Percentiles rank a stretch among this genome's conserved stretches.
phyloP scores from a whole-genome alignment of 768 basidiomycete species.

The Tulasnella sp. region DNA sequence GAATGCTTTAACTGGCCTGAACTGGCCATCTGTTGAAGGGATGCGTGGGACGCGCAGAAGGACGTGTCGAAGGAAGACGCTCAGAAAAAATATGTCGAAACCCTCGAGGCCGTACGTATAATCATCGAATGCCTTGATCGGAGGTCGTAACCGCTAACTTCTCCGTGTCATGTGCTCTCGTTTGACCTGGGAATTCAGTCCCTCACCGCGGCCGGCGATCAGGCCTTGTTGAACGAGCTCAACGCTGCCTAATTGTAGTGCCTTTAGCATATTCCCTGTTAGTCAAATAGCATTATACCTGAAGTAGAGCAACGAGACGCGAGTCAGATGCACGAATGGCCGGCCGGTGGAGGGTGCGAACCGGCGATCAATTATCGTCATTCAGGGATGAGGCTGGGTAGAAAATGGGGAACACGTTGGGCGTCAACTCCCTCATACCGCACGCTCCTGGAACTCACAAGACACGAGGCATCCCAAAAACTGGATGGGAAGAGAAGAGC shows the following conservation, averaged over 20 bases:
- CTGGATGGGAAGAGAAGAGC: neutral
- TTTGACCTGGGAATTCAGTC: neutral
- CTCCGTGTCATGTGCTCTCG: neutral
- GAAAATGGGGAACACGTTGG: neutral
- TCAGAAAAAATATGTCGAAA: conserved; percentile 65
- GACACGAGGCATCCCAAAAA: conserved; percentile 6
- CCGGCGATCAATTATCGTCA: conserved; percentile 13
- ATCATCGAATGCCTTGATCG: neutral
- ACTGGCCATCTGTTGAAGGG: conserved; percentile 47
- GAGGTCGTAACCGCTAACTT: neutral
- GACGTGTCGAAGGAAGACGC: conserved; percentile 73
- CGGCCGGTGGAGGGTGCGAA: neutral
- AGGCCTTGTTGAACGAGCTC: conserved; percentile 1
- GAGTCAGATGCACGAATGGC: neutral
- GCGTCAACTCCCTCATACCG: neutral
- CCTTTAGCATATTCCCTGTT: neutral
- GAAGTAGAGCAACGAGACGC: neutral
- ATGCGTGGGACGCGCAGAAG: conserved; percentile 77
- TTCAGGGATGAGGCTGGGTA: conserved; percentile 12
- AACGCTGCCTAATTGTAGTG: neutral
- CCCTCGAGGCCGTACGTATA: conserved; percentile 60
- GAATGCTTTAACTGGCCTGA: neutral
- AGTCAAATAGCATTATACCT: neutral
- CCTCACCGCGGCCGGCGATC: neutral
- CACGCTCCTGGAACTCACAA: neutral